These are phyloP conservation scores for Aspergillus tubingensis DNA, from an alignment of 2,329 filamentous ascomycete genomes.

Conservation along the genomic window DNA sequence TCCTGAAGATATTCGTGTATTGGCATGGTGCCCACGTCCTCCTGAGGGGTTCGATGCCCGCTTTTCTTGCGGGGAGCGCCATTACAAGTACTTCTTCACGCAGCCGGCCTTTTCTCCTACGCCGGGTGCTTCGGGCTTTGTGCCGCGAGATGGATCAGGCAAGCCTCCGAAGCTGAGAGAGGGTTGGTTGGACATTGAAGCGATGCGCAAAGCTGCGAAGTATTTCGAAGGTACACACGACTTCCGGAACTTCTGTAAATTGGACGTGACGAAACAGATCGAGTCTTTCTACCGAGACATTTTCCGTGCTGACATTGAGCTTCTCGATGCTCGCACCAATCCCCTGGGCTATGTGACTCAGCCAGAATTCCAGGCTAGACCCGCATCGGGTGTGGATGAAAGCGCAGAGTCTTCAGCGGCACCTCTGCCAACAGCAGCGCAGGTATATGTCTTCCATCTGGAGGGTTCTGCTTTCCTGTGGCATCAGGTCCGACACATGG, in stretches of 20 bases:
- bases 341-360: slow-evolving; percentile 59
- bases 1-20: slow-evolving; percentile 82
- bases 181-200: slow-evolving; percentile 83
- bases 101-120: slow-evolving; percentile 80
- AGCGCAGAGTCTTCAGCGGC: slow-evolving; percentile 18
- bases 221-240: slow-evolving; percentile 82
- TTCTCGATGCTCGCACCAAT: slow-evolving; percentile 58
- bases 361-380: slow-evolving; percentile 47
- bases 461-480: slow-evolving; percentile 92
- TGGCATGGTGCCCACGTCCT: slow-evolving; percentile 89
- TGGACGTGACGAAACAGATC: slow-evolving; percentile 88
- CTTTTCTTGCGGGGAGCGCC: slow-evolving; percentile 87
- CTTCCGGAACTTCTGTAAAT: slow-evolving; percentile 95
- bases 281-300: slow-evolving; percentile 78
- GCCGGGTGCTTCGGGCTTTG: slow-evolving; percentile 56
- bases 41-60: slow-evolving; percentile 82
- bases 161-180: slow-evolving; percentile 49
- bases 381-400: slow-evolving; percentile 18
- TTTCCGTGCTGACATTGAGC: slow-evolving; percentile 75
- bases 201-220: slow-evolving; percentile 81
- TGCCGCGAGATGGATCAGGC: slow-evolving; percentile 31
- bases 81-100: slow-evolving; percentile 97
- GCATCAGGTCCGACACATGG: slow-evolving; percentile 97
- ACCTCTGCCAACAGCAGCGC: slow-evolving; percentile 47
- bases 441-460: slow-evolving; percentile 85